phyloP scores from a whole-genome alignment of 371 early-diverging fungal genomes.

The Mucor mucedo region DNA sequence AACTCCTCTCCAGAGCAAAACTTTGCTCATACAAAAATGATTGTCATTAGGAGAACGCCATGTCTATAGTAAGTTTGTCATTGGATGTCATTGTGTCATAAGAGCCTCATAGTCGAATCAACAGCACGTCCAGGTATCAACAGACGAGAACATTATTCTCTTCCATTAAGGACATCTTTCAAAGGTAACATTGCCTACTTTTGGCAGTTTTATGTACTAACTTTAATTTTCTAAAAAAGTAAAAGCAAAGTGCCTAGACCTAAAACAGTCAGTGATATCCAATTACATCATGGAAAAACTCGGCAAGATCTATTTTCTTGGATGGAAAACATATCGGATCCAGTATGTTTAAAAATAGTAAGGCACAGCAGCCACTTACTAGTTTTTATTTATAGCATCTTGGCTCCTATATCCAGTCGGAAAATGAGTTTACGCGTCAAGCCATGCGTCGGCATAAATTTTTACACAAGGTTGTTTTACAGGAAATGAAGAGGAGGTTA shows the following conservation, averaged over 20 bases:
- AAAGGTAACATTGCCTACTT: slow-evolving; percentile 10
- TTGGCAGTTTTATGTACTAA: too few species aligned
- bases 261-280: slow-evolving; percentile 42
- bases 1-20: too few species aligned
- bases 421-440: slow-evolving; percentile 56
- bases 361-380: too few species aligned
- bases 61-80: neutral
- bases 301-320: slow-evolving; percentile 62
- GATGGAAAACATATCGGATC: slow-evolving; percentile 61
- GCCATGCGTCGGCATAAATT: slow-evolving; percentile 38
- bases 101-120: neutral
- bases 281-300: slow-evolving; percentile 48
- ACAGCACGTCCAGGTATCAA: neutral
- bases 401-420: slow-evolving; percentile 56
- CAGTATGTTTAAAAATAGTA: slow-evolving; percentile 37
- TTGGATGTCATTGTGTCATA: neutral
- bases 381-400: slow-evolving; percentile 40
- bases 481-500: slow-evolving; percentile 64
- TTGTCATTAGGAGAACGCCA: neutral
- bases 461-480: slow-evolving; percentile 38
- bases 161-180: slow-evolving; percentile 20
- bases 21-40: too few species aligned
- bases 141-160: slow-evolving; percentile 10
- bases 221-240: slow-evolving; percentile 8
- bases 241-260: slow-evolving; percentile 44